Evolutionary conservation across 1,284 basidiomycete species (phyloP), one percentile per base, ranked within the genome.

Genomic region (Cryptococcus sp.): DNA sequence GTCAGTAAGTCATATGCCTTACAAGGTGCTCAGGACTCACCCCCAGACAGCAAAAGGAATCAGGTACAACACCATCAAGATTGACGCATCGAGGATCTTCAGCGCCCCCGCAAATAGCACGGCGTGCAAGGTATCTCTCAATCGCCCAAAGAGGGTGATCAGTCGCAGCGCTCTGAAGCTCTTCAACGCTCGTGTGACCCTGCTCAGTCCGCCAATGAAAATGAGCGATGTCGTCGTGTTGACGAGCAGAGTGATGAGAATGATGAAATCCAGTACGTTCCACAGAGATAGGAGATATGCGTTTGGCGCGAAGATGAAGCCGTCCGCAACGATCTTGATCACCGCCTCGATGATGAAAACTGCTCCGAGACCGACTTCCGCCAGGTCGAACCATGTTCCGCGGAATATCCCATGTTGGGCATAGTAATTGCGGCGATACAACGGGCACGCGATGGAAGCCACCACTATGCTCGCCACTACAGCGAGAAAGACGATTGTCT

Each of bases 11-110:
- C 17, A 17, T 22, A 22, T 23, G 11, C 23, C 48, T 19, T 11
- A 20, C 3, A 31, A 8, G 45, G 40, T 13, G 11, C 13, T 3
- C 11, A 5, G 0, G 25, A 69, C 76, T 72, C 53, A 76, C 74
- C 93, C 95, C 94, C 95, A 98, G 1, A 97, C 88, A 4, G 95
- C 94, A 72, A 93, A 98, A 0, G 95, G 95, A 65, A 99, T 91
- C 84, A 98, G 88, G 80, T 98, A 93, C 50, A 98, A 83, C 53
- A 96, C 85, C 48, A 94, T 92, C n/a, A 99, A 85, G 53, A 97
- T 78, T 0, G 89, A 91, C 0, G 95, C 95, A 68, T 97, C 93
- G 54, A 96, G 67, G 62, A 99, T 94, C 68, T 91, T 88, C 19
- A 84, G 78, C 1, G 88, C 88, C 4, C 94, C 95, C 3, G 90